phyloP scores from a whole-genome alignment of 495 filamentous ascomycete genomes.

The Tuber aestivum region DNA sequence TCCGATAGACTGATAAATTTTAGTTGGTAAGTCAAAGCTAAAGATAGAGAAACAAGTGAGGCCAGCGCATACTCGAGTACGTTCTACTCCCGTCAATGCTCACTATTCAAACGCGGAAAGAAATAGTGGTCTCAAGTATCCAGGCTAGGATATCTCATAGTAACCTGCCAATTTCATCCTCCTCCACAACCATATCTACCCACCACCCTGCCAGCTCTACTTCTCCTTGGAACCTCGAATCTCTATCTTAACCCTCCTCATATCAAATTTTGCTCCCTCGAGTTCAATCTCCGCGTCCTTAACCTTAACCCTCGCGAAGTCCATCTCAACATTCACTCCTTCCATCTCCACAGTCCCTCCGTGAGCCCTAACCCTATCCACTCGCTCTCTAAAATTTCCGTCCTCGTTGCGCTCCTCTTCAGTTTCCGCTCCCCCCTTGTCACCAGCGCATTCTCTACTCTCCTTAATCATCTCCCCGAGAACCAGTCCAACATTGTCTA shows the following conservation, averaged over 20 bases:
- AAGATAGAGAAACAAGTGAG: background rate
- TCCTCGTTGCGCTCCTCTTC: conserved; percentile 4
- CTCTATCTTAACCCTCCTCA: conserved; percentile 28
- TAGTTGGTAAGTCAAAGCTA: background rate
- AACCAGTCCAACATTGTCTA: conserved; percentile 35
- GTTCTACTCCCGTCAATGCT: background rate
- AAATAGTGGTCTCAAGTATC: background rate
- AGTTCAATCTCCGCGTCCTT: conserved; percentile 28
- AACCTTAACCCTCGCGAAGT: conserved; percentile 28
- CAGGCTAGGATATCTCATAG: background rate
- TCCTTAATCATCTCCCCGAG: conserved; percentile 54
- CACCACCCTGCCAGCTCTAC: background rate
- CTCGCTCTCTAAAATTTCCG: conserved; percentile 14
- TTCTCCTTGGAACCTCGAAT: conserved; percentile 20
- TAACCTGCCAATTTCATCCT: background rate
- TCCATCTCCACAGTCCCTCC: conserved; percentile 30
- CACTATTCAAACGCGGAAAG: background rate
- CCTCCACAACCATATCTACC: background rate
- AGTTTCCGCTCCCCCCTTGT: background rate
- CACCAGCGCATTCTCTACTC: conserved; percentile 48
- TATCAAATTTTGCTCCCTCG: conserved; percentile 23
- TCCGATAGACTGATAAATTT: background rate
- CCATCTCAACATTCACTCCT: conserved; percentile 26
- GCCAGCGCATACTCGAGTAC: background rate
- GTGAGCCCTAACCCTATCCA: conserved; percentile 20